phyloP scores from a whole-genome alignment of 148 eudicot genomes.

The Agrostemma githago region DNA sequence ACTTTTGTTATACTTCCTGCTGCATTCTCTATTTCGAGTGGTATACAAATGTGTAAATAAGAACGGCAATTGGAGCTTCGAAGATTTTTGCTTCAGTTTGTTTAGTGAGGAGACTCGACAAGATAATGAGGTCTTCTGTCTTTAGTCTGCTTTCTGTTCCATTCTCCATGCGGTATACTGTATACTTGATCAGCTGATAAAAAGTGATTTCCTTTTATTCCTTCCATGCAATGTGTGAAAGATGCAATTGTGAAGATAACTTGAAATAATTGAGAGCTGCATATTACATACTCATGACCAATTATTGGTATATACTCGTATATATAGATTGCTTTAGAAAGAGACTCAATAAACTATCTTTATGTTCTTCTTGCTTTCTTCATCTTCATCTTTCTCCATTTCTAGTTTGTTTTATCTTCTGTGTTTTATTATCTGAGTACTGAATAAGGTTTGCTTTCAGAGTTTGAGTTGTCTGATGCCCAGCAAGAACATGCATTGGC shows the following conservation, averaged over 20 bases:
- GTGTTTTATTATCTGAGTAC: not conserved
- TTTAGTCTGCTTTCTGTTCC: not conserved
- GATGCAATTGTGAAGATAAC: not conserved
- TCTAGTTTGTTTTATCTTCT: not conserved
- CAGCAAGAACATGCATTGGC: slow-evolving; percentile 97
- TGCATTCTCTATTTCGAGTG: not conserved
- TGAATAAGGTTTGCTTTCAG: slow-evolving; percentile 33
- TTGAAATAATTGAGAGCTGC: not conserved
- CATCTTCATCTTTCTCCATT: not conserved
- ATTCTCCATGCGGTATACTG: not conserved
- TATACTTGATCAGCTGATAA: too few relatives aligned
- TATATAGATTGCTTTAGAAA: not conserved
- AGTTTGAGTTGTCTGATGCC: slow-evolving; percentile 83
- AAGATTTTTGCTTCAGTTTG: not conserved
- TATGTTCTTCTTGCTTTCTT: not conserved
- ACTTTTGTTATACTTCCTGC: not conserved
- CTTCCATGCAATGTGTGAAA: not conserved
- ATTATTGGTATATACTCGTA: not conserved
- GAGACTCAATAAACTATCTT: not conserved
- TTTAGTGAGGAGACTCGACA: not conserved
- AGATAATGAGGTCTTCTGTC: not conserved
- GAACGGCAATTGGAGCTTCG: not conserved
- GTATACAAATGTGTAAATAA: not conserved
- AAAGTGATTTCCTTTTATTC: not conserved
- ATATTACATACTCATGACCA: not conserved